Base-by-base conservation (phyloP, 2,329 filamentous ascomycete genomes). In the Aspergillus ustus region DNA sequence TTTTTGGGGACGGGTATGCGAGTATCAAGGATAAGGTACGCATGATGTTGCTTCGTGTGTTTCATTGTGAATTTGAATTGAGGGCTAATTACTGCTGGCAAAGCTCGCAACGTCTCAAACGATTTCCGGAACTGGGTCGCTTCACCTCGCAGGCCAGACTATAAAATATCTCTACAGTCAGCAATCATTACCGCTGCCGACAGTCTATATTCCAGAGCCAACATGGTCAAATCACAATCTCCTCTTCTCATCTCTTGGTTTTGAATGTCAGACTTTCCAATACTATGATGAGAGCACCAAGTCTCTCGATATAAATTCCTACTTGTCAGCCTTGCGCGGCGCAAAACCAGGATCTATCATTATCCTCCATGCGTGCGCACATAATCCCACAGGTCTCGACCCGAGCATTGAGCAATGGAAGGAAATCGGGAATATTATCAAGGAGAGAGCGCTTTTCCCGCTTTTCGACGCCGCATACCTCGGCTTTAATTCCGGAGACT, bases 161-260 rank as follows among this genome's bases (percentile, higher is more conserved):
- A 55, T 72, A 15, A 57, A 52, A 20, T 50, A 65, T 15, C 52
- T 45, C 13, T 43, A 31, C 50, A 11, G 22, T 3, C 40, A 17
- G 1, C 20, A 31, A 51, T 8, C 51, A 9, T 44, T 25, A 1
- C 57, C 62, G 8, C 50, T 59, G 1, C 67, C 69, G 0, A 70
- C 65, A 87, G 87, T 96, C 77, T 97, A 96, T 84, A 84, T 97
- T 76, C 96, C 93, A 69, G 89, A 90, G 75, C 94, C 95, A 46
- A 98, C 94, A 60, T 99, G 95, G 94, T 92, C 91, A 66, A 98
- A 99, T 82, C 94, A 99, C 85, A 89, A 93, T 80, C 93, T 97
- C 79, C 96, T 98, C 81, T 96, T 97, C 82, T 85, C 83, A 78
- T 97, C 97, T 72, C 91, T 97, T 69, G 84, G 86, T 65, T 84